A percentile compares a stretch with the other conserved stretches of the same genome.
Evolutionary conservation across 805 yeast genomes (phyloP).

Genomic region (Ogataea siamensis): DNA sequence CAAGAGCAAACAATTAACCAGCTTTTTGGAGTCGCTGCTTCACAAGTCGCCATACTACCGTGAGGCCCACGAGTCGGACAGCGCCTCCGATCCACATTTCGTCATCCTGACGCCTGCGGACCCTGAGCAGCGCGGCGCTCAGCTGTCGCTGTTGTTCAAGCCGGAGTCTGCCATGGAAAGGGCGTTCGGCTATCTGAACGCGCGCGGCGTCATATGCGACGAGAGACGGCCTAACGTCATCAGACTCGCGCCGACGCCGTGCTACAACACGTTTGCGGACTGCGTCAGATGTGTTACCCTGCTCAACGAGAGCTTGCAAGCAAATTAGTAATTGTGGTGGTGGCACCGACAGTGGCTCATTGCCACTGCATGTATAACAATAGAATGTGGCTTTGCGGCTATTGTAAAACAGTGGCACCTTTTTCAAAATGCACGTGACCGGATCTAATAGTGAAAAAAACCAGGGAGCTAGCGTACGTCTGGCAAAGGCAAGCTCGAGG

Average conservation of each 20-base stretch:
- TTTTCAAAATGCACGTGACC: constrained; percentile 17
- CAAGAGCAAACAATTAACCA: constrained; percentile 59
- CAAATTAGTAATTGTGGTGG: constrained; percentile 9
- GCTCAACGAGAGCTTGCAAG: constrained; percentile 42
- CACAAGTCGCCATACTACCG: constrained; percentile 46
- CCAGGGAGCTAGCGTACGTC: neutral
- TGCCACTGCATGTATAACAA: constrained; percentile 1
- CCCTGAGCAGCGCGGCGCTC: constrained; percentile 68
- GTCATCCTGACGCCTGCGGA: constrained; percentile 72
- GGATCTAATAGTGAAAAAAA: constrained; percentile 13
- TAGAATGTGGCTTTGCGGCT: constrained; percentile 7
- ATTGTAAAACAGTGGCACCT: constrained; percentile 4
- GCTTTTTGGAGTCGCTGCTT: constrained; percentile 50
- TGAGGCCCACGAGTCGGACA: constrained; percentile 24
- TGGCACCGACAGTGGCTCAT: constrained; percentile 9
- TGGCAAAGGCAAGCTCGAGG: neutral
- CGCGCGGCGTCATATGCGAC: constrained; percentile 72
- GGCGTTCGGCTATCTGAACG: constrained; percentile 48
- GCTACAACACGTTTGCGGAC: constrained; percentile 76
- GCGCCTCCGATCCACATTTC: constrained; percentile 40
- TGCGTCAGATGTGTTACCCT: constrained; percentile 45
- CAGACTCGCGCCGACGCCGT: constrained; percentile 81
- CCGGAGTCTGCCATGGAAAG: constrained; percentile 60
- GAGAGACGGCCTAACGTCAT: constrained; percentile 91
- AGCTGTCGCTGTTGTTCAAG: constrained; percentile 69